Percentiles rank a stretch among this genome's conserved stretches.
These are phyloP conservation scores for Globisporangium uncinulatum DNA, from an alignment of 352 stramenopile genomes.

Conservation along the genomic window DNA sequence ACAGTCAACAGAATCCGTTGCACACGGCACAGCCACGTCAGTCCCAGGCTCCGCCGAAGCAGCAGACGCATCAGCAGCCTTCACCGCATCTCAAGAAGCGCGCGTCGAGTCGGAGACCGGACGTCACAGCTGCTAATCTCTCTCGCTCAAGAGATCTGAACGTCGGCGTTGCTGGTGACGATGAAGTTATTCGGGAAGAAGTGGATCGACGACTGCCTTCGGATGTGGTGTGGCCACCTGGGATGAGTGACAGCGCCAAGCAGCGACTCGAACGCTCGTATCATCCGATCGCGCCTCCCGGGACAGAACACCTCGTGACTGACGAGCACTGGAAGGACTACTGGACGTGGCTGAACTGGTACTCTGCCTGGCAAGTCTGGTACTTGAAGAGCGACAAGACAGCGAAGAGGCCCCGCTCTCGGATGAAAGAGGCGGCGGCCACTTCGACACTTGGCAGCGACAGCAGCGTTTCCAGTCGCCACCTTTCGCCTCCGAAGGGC, in stretches of 20 bases:
- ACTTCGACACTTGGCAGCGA: not conserved
- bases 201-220: not conserved
- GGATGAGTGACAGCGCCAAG: constrained; percentile 35
- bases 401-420: constrained; percentile 5
- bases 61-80: not conserved
- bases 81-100: not conserved
- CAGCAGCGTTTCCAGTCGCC: not conserved
- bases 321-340: constrained; percentile 49
- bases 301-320: constrained; percentile 46
- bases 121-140: too few species aligned
- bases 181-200: not conserved
- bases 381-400: constrained; percentile 34
- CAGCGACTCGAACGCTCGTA: constrained; percentile 16
- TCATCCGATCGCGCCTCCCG: constrained; percentile 36
- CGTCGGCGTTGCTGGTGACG: not conserved
- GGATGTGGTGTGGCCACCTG: constrained; percentile 43
- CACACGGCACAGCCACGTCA: not conserved
- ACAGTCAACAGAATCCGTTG: not conserved
- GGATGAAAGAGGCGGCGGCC: not conserved
- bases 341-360: constrained; percentile 67
- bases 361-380: constrained; percentile 62
- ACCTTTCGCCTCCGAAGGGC: not conserved
- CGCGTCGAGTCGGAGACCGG: not conserved
- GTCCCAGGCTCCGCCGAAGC: not conserved
- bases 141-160: too few species aligned